Conservation (phyloP, 495 filamentous ascomycete genomes). For the Penicillium daleae region DNA sequence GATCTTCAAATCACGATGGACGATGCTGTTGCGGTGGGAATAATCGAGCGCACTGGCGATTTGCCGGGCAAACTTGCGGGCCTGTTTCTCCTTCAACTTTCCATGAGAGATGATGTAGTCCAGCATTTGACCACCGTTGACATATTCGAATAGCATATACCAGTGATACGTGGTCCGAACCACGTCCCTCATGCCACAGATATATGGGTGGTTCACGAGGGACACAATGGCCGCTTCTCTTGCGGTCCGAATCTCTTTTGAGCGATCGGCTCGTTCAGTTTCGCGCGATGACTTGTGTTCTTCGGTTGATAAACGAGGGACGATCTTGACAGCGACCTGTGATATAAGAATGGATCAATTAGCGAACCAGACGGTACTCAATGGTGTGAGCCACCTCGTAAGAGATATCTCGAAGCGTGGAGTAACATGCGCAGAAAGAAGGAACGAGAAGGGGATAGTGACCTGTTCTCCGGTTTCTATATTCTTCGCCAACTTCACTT, state of each 20-base stretch:
- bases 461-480: conserved; percentile 82
- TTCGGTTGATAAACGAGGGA: conserved; percentile 86
- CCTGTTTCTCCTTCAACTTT: conserved; percentile 96
- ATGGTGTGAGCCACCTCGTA: not conserved
- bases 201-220: conserved; percentile 92
- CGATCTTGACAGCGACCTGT: conserved; percentile 96
- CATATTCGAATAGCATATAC: conserved; percentile 99
- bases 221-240: conserved; percentile 97
- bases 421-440: not conserved
- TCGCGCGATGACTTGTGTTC: conserved; percentile 81
- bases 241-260: conserved; percentile 96
- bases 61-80: conserved; percentile 95
- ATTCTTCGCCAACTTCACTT: conserved; percentile 86
- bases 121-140: conserved; percentile 99
- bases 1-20: conserved; percentile 97
- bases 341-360: conserved; percentile 39
- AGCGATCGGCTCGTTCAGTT: conserved; percentile 84
- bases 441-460: conserved; percentile 25
- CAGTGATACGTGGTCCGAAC: conserved; percentile 96
- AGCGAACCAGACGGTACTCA: conserved; percentile 4
- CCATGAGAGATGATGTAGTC: conserved; percentile 99
- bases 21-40: conserved; percentile 98
- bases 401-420: not conserved
- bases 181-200: conserved; percentile 95
- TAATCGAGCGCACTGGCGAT: conserved; percentile 99